These are phyloP conservation scores for Circinella minor DNA, from an alignment of 371 early-diverging fungal genomes.

Conservation along the genomic window DNA sequence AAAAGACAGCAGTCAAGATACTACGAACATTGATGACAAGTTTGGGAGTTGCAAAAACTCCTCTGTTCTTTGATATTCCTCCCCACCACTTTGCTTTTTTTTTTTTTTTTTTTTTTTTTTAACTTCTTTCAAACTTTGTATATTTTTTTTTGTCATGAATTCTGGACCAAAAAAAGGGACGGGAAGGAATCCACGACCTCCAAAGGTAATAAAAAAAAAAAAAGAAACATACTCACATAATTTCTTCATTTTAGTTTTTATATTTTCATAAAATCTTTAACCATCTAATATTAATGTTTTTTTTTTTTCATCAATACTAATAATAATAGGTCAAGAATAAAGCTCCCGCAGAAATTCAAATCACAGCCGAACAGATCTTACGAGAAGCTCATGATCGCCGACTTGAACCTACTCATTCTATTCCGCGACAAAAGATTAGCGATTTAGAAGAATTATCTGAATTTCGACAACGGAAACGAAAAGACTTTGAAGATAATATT, in stretches of 20 bases:
- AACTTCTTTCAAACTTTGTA: background rate
- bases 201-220: constrained; percentile 53
- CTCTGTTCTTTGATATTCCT: background rate
- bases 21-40: too few relatives aligned
- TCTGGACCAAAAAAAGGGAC: constrained; percentile 43
- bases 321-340: constrained; percentile 91
- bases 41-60: too few relatives aligned
- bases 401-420: constrained; percentile 70
- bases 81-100: background rate
- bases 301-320: background rate
- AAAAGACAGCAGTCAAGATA: background rate
- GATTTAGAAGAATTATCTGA: constrained; percentile 93
- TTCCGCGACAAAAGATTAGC: constrained; percentile 89
- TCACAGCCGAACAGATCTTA: constrained; percentile 98
- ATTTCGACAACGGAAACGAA: constrained; percentile 88
- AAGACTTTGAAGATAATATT: constrained; percentile 93
- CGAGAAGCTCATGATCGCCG: constrained; percentile 93
- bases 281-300: too few relatives aligned
- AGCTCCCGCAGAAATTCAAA: constrained; percentile 96
- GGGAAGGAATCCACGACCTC: constrained; percentile 57
- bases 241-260: constrained; percentile 51
- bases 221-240: constrained; percentile 49
- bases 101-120: background rate
- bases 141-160: constrained; percentile 33
- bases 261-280: background rate